Base-by-base conservation (phyloP, 2,329 filamentous ascomycete species). In the Alternaria rosae region DNA sequence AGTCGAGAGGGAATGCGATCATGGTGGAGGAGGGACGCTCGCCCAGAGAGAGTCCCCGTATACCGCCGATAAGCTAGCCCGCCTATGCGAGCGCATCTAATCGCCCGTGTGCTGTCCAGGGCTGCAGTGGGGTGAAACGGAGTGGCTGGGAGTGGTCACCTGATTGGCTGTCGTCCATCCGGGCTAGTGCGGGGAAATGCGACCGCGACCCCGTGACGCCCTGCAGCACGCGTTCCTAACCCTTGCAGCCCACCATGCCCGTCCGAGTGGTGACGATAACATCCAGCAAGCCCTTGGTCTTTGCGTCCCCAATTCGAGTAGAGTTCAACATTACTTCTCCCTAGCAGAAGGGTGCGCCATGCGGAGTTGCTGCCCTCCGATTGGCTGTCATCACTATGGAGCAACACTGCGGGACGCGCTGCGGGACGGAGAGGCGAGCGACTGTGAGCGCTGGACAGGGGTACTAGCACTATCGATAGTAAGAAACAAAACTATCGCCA, bases 41-140 rank as follows among this genome's bases (percentile, higher is more conserved):
- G 57, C 32, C 32, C 32, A 35, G 15, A n/a, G 32, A 35, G 32
- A 12, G 56, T 53, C 57, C 57, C 60, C 50, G 38, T 28, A 61
- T 54, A n/a, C 28, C 47, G 32, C 63, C 60, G 57, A 64, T 62
- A 64, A 62, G 67, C 65, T 57, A 66, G 53, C 54, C 59, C 55
- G 44, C 23, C 52, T 21, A 55, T 60, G 64, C 32, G 55, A 60
- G 57, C n/a, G 20, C 17, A 28, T 64, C 60, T 44, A 53, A 54
- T 62, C 65, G 69, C 67, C 66, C 70, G 71, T 70, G 65, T 63
- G 69, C 64, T 58, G 60, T 48, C 70, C 67, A 68, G 70, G 69
- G 64, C 65, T 57, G 64, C 64, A 61, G 67, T 66, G 67, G 64
- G 62, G 69, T 76, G 72, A 76, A 76, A 76, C 73, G 59, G 65